Percentiles rank a stretch among this genome's conserved stretches.
phyloP scores from a whole-genome alignment of 2,329 filamentous ascomycete genomes.

The Fusarium marasasianum region DNA sequence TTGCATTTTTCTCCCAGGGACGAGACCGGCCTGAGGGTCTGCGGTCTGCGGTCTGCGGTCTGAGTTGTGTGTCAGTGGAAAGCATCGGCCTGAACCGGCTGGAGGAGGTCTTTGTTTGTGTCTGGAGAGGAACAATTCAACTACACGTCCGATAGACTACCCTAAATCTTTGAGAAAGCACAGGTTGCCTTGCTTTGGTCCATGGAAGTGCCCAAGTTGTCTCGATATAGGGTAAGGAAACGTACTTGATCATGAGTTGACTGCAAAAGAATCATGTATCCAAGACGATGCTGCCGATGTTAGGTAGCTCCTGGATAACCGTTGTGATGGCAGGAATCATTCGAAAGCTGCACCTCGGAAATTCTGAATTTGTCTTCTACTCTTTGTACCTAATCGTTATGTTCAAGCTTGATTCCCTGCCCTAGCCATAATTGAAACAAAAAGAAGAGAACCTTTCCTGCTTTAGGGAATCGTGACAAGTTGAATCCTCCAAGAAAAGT shows the following conservation, averaged over 20 bases:
- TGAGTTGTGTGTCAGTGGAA: slow-evolving; percentile 9
- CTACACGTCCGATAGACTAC: neutral
- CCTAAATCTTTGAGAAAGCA: neutral
- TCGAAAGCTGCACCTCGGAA: neutral
- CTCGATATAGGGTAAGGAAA: neutral
- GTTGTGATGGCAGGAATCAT: neutral
- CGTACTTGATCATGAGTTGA: neutral
- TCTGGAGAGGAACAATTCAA: neutral
- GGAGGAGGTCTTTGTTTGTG: neutral
- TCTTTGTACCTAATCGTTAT: neutral
- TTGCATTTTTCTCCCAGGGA: neutral
- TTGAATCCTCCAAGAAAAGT: neutral
- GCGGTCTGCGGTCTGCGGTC: neutral
- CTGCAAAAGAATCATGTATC: neutral
- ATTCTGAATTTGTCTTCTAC: neutral
- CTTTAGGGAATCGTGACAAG: neutral
- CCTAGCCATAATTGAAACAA: neutral
- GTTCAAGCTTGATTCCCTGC: neutral
- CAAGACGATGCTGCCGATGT: neutral
- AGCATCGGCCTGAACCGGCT: slow-evolving; percentile 8
- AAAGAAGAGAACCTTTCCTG: neutral
- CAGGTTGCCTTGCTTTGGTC: no score
- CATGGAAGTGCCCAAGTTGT: neutral
- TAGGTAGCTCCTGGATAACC: neutral
- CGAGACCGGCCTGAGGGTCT: slow-evolving; percentile 11